Conservation (phyloP, 306 rosid genomes). For the Biancaea sappan region DNA sequence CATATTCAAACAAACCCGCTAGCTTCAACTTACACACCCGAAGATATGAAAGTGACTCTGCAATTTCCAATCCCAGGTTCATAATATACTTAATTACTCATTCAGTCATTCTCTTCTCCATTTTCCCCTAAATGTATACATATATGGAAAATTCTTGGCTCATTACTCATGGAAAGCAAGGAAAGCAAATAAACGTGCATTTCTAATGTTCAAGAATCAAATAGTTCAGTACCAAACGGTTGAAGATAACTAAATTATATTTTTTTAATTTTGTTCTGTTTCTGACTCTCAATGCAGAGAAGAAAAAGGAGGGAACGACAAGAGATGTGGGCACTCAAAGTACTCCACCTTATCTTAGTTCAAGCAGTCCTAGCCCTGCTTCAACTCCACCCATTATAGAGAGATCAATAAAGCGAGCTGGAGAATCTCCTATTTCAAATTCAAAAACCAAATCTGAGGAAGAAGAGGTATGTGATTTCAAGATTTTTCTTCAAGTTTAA, state of each 20-base stretch:
- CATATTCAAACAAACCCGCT: conserved; percentile 53
- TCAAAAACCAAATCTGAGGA: conserved; percentile 47
- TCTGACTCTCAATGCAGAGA: conserved; percentile 48
- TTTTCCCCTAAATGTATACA: background rate
- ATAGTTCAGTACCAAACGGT: too few species aligned
- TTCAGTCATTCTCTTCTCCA: background rate
- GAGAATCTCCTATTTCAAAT: conserved; percentile 56
- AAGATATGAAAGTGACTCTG: conserved; percentile 46
- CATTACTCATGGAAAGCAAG: background rate
- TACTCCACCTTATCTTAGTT: conserved; percentile 60
- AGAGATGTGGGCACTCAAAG: conserved; percentile 89
- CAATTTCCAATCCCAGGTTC: conserved; percentile 69
- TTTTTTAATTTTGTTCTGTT: too few species aligned
- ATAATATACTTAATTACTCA: background rate
- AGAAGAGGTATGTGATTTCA: conserved; percentile 52
- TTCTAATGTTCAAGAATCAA: too few species aligned
- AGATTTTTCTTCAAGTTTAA: too few species aligned
- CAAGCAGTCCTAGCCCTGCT: conserved; percentile 61
- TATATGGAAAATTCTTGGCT: background rate
- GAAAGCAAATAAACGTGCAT: too few species aligned
- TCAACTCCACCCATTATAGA: conserved; percentile 72
- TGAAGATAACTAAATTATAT: too few species aligned
- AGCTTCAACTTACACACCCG: conserved; percentile 32
- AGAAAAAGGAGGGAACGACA: conserved; percentile 53
- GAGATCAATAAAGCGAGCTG: conserved; percentile 51